Evolutionary conservation across 2,329 filamentous ascomycete species (phyloP), one percentile per base, ranked within the genome.

Genomic region (Diplodia sapinea): DNA sequence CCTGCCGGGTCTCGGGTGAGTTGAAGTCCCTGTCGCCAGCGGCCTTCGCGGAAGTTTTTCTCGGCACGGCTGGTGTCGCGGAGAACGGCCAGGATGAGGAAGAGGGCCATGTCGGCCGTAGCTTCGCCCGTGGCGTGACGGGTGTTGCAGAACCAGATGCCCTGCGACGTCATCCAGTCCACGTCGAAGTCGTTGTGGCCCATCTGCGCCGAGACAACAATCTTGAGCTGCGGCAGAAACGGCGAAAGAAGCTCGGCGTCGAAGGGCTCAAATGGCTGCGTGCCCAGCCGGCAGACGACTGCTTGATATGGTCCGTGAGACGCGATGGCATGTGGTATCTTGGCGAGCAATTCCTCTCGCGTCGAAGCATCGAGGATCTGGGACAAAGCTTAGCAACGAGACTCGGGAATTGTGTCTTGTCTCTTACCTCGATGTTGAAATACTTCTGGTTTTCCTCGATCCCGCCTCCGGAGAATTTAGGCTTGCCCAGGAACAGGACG

Each of bases 81-180:
- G 23, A 87, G 71, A 0, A 81, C 73, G 1, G 80, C 82, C 64
- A 83, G 79, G 56, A 78, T 80, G 68, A 82, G 74, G 71, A 83
- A 83, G 11, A 84, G 81, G 4, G 63, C 54, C 79, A 84, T 82
- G 52, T 84, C 82, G 0, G 83, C 82, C 0, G 82, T 85, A 2
- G 85, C 83, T 67, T 87, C 82, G 0, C 84, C 81, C 0, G 84
- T 84, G 0, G 84, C 85, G 68, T 87, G 80, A 2, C 82, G 73
- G 0, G 81, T 81, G 70, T 86, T 87, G 75, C 84, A 87, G 71
- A 88, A 86, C 74, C 79, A 84, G 31, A 87, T 80, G 5, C 76
- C 76, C 7, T 80, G 70, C 13, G 67, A 50, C 0, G 81, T 80
- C 72, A 83, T 77, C 78, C 79, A 83, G 4, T 79, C 71, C 0